Conservation (phyloP, 2,329 filamentous ascomycete genomes). For the Aspergillus eucalypticola region DNA sequence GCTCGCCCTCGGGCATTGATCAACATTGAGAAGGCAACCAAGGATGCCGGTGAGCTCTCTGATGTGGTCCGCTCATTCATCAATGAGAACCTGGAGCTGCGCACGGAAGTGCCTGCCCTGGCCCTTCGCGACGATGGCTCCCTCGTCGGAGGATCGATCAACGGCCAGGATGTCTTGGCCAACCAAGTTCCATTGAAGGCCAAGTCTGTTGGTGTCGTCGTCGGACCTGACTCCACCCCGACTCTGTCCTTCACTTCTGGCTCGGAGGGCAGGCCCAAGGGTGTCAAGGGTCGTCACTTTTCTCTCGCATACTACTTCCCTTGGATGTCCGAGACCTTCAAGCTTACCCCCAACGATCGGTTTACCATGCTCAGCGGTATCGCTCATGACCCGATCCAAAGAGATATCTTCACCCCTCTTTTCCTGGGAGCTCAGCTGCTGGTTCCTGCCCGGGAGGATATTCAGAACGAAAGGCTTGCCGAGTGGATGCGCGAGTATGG, state of each 20-base stretch:
- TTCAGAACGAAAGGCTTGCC: constrained; percentile 78
- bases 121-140: constrained; percentile 69
- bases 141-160: constrained; percentile 66
- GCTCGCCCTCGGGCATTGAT: constrained; percentile 72
- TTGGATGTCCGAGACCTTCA: constrained; percentile 89
- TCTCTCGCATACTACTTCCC: constrained; percentile 82
- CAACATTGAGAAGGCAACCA: constrained; percentile 69
- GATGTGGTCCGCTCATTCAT: constrained; percentile 67
- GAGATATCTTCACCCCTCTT: constrained; percentile 86
- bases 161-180: constrained; percentile 68
- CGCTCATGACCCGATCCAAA: constrained; percentile 60
- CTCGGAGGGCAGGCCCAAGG: constrained; percentile 76
- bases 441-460: constrained; percentile 77
- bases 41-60: constrained; percentile 66
- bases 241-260: constrained; percentile 76
- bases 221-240: constrained; percentile 82
- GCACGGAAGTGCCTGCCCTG: constrained; percentile 73
- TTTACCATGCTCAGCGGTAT: constrained; percentile 88
- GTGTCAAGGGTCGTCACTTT: constrained; percentile 84
- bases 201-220: constrained; percentile 67
- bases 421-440: constrained; percentile 80
- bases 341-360: constrained; percentile 67
- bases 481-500: constrained; percentile 82
- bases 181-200: constrained; percentile 54
- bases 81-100: constrained; percentile 68